Evolutionary conservation across 2,329 filamentous ascomycete species (phyloP).

Genomic region (Ophiostoma pallidulum): DNA sequence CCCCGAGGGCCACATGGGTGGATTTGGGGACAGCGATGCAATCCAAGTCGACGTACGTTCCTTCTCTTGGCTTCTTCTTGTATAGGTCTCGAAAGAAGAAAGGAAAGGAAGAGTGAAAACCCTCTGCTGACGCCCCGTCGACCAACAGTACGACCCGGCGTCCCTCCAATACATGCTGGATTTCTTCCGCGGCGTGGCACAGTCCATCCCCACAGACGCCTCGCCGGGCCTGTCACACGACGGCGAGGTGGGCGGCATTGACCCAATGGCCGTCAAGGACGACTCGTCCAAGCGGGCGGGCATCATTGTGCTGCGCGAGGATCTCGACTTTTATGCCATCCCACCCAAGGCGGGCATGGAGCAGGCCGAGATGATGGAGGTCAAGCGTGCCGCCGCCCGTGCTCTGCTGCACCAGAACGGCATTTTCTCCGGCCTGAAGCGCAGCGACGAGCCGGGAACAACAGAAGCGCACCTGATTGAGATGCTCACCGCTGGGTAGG

Average conservation of each 20-base stretch:
- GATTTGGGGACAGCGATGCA: conserved; percentile 84
- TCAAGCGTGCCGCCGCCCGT: conserved; percentile 83
- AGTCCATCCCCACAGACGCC: conserved; percentile 76
- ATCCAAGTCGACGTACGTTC: conserved; percentile 82
- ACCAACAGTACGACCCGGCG: conserved; percentile 78
- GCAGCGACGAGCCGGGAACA: conserved; percentile 90
- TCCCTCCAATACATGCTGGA: conserved; percentile 99
- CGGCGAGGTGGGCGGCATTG: conserved; percentile 56
- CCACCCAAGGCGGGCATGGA: conserved; percentile 77
- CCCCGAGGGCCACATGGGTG: conserved; percentile 90
- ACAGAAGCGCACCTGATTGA: conserved; percentile 98
- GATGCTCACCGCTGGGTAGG: conserved; percentile 96
- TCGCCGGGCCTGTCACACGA: conserved; percentile 57
- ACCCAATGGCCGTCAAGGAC: conserved; percentile 60
- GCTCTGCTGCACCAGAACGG: conserved; percentile 83
- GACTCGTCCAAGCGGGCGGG: conserved; percentile 86
- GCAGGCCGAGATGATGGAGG: conserved; percentile 84
- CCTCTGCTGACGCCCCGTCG: not conserved
- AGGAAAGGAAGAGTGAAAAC: too few species aligned
- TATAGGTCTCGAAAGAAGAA: too few species aligned
- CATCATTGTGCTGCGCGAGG: conserved; percentile 93
- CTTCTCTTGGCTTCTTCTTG: conserved; percentile 2
- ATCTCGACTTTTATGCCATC: conserved; percentile 95
- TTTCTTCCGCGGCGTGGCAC: conserved; percentile 92
- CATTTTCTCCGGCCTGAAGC: conserved; percentile 90